Conservation (phyloP, 768 basidiomycete genomes). For the Dentipellis fragilis region DNA sequence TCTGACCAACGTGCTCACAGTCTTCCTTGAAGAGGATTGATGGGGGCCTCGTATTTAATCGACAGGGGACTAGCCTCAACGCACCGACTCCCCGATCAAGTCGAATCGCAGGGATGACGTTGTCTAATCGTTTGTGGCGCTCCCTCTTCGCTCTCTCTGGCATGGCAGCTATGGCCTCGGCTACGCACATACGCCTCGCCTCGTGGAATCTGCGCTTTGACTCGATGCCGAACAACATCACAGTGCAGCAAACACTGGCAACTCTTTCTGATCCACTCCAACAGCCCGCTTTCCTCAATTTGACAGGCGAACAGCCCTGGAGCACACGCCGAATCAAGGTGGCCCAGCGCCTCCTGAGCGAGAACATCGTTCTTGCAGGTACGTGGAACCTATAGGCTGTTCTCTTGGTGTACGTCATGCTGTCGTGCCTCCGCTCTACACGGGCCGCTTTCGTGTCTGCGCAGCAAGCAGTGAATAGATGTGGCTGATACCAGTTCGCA, state of each 20-base stretch:
- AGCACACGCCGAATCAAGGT: constrained; percentile 39
- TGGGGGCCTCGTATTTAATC: neutral
- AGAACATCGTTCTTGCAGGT: constrained; percentile 32
- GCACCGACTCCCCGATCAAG: neutral
- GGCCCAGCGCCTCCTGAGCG: constrained; percentile 33
- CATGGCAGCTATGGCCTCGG: neutral
- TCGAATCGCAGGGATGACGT: neutral
- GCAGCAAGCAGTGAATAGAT: neutral
- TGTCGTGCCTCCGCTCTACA: too few species aligned
- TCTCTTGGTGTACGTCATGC: neutral
- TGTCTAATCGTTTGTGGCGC: neutral
- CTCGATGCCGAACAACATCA: constrained; percentile 37
- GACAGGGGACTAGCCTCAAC: neutral
- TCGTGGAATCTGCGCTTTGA: constrained; percentile 50
- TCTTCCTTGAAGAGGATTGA: neutral
- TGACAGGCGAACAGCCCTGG: constrained; percentile 41
- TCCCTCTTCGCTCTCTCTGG: neutral
- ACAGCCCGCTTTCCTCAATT: constrained; percentile 22
- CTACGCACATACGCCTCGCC: constrained; percentile 18
- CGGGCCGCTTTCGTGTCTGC: neutral
- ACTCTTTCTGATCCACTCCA: constrained; percentile 32
- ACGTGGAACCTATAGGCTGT: constrained; percentile 4
- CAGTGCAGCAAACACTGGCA: constrained; percentile 35
- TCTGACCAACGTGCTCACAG: neutral
- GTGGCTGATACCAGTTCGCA: neutral